Conservation (phyloP, 495 filamentous ascomycete genomes). For the Hyaloscypha finlandica region DNA sequence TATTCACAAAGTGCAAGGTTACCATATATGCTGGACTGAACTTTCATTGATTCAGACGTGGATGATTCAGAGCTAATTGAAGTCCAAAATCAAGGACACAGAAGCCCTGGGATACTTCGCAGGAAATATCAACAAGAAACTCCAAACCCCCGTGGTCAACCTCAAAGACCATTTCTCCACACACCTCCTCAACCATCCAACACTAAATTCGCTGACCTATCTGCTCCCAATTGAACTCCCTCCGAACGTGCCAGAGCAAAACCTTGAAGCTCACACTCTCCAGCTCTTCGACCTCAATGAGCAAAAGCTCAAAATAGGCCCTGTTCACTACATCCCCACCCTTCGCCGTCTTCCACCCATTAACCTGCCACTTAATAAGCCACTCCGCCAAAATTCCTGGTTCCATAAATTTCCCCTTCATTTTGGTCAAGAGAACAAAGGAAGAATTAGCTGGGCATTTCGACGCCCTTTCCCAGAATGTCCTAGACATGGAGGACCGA, state of each 20-base stretch:
- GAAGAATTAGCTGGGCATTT: no score
- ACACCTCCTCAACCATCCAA: neutral
- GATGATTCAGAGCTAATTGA: no score
- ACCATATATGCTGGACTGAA: no score
- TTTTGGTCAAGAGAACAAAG: no score
- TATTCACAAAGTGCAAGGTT: no score
- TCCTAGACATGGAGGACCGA: no score
- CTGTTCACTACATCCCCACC: neutral
- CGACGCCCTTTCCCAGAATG: no score
- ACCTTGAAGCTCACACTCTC: neutral
- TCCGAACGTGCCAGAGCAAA: neutral
- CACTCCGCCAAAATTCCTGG: neutral
- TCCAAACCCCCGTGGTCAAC: neutral
- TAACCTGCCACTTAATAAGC: neutral
- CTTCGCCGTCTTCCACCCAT: neutral
- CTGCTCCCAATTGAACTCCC: neutral
- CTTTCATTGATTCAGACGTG: no score
- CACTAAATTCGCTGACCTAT: neutral
- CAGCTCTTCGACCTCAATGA: neutral
- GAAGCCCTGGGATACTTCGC: neutral
- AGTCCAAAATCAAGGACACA: no score
- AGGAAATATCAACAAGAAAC: neutral
- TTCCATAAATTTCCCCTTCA: no score
- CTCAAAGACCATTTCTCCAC: neutral
- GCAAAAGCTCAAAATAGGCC: neutral